Conservation (phyloP, 306 rosid genomes). For the Quercus ilex region DNA sequence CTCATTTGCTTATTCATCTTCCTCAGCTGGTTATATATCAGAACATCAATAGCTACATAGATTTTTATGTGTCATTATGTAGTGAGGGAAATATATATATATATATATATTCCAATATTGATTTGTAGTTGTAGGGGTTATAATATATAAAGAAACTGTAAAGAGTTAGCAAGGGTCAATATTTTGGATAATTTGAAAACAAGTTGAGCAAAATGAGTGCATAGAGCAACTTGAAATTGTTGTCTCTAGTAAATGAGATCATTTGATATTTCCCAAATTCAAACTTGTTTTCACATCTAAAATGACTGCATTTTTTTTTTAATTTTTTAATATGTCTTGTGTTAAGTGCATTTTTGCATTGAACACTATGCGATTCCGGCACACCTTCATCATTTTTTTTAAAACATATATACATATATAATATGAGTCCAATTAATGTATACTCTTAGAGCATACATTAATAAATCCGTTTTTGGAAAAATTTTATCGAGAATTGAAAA, state of each 20-base stretch:
- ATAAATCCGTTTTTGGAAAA: too few species aligned
- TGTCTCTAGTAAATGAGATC: background rate
- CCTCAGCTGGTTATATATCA: conserved; percentile 43
- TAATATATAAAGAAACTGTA: conserved; percentile 22
- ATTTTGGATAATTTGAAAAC: conserved; percentile 9
- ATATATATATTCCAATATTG: background rate
- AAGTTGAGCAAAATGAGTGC: conserved; percentile 31
- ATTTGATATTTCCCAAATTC: too few species aligned
- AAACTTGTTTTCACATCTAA: too few species aligned
- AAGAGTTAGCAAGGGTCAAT: conserved; percentile 7
- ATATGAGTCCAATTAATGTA: background rate
- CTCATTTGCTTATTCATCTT: conserved; percentile 63
- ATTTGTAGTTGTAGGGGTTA: conserved; percentile 23
- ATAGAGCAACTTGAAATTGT: conserved; percentile 32
- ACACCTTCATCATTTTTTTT: too few species aligned
- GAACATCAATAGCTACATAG: conserved; percentile 25
- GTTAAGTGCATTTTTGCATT: too few species aligned
- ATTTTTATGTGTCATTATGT: background rate
- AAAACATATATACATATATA: too few species aligned
- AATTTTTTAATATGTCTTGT: too few species aligned
- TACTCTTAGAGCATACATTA: too few species aligned
- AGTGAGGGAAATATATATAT: background rate
- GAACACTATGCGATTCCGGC: too few species aligned
- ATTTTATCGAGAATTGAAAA: too few species aligned
- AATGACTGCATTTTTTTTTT: too few species aligned